phyloP scores from a whole-genome alignment of 805 yeast species.

The Geotrichum ghanense region DNA sequence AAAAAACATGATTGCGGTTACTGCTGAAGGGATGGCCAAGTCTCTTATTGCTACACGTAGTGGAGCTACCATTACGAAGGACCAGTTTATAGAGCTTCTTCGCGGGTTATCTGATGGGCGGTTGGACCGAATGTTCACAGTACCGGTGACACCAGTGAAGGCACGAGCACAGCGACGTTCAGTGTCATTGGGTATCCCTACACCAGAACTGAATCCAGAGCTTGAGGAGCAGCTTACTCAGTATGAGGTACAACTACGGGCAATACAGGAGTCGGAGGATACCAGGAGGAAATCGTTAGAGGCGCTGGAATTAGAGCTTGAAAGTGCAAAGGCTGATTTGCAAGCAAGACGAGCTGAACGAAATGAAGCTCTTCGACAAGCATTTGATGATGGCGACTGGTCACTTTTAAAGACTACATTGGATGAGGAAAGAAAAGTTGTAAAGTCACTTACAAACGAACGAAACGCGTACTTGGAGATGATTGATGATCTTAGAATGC shows the following conservation, averaged over 20 bases:
- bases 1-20: not conserved
- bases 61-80: not conserved
- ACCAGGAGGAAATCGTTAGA: not conserved
- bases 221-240: not conserved
- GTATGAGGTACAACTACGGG: not conserved
- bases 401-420: not conserved
- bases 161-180: not conserved
- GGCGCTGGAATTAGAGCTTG: not conserved
- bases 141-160: not conserved
- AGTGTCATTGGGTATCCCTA: not conserved
- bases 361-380: not conserved
- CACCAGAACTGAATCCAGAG: not conserved
- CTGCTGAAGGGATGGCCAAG: not conserved
- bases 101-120: not conserved
- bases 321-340: not conserved
- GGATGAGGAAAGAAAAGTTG: not conserved
- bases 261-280: not conserved
- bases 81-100: not conserved
- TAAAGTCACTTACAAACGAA: not conserved
- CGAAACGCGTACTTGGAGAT: not conserved
- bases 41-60: not conserved
- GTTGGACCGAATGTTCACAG: not conserved
- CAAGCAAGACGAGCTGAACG: not conserved
- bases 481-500: not conserved
- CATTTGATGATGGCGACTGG: not conserved